Conservation (phyloP, 306 rosid genomes). For the Rosa chinensis region DNA sequence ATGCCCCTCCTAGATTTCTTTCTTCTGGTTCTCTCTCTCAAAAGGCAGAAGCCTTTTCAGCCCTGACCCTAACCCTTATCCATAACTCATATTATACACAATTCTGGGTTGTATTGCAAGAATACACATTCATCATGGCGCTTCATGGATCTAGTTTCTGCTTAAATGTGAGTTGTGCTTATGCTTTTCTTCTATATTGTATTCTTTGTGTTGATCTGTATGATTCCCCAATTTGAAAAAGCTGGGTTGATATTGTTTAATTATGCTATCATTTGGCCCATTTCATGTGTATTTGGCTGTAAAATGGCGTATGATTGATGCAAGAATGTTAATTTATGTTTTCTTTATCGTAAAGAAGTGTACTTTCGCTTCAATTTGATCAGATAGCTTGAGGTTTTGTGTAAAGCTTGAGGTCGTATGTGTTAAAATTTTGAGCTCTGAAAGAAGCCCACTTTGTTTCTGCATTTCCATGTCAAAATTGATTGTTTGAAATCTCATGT, state of each 20-base stretch:
- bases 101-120: background rate
- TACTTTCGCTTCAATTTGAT: background rate
- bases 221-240: background rate
- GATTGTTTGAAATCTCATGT: background rate
- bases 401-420: background rate
- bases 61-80: slow-evolving; percentile 10
- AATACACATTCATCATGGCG: slow-evolving; percentile 27
- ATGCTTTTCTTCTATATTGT: background rate
- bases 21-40: background rate
- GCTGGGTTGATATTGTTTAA: background rate
- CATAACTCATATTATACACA: background rate
- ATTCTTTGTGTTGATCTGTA: background rate
- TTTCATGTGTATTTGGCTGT: background rate
- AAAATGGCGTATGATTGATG: background rate
- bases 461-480: background rate
- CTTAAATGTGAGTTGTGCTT: slow-evolving; percentile 32
- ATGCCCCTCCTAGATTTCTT: background rate
- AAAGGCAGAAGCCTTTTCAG: background rate
- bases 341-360: background rate
- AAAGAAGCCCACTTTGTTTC: background rate
- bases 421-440: background rate
- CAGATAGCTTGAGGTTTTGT: background rate
- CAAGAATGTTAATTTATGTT: background rate
- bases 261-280: background rate
- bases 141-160: slow-evolving; percentile 33